phyloP scores from a whole-genome alignment of 306 rosid genomes.

The Castanea mollissima region DNA sequence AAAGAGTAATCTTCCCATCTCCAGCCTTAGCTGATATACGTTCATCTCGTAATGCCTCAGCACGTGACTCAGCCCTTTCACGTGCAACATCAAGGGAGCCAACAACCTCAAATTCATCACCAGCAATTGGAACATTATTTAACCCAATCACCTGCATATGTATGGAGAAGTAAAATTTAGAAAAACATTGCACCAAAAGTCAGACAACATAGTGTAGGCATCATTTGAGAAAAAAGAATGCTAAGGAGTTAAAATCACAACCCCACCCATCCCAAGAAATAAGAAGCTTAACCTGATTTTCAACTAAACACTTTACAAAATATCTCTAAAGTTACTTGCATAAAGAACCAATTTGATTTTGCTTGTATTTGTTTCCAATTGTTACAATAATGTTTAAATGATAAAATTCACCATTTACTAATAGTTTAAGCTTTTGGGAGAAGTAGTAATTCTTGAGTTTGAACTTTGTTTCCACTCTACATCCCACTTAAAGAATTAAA shows the following conservation, averaged over 20 bases:
- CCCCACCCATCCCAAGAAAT: background rate
- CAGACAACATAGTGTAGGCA: background rate
- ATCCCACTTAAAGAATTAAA: too few relatives aligned
- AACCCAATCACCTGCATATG: slow-evolving; percentile 75
- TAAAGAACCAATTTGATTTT: background rate
- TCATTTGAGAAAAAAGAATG: background rate
- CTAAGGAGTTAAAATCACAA: background rate
- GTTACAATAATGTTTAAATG: too few relatives aligned
- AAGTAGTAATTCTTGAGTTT: too few relatives aligned
- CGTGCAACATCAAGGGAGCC: slow-evolving; percentile 86
- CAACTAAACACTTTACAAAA: background rate
- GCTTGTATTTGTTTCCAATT: too few relatives aligned
- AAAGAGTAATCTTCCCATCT: slow-evolving; percentile 93
- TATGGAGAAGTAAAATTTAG: slow-evolving; percentile 16
- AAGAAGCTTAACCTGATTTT: background rate
- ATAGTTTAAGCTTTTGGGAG: too few relatives aligned
- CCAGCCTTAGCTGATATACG: slow-evolving; percentile 98
- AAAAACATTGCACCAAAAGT: background rate
- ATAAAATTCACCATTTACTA: too few relatives aligned
- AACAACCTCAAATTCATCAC: slow-evolving; percentile 90
- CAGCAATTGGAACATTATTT: slow-evolving; percentile 88
- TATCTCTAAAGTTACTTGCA: background rate
- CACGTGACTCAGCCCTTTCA: slow-evolving; percentile 82
- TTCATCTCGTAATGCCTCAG: slow-evolving; percentile 64
- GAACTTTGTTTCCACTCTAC: too few relatives aligned